These are phyloP conservation scores for Geotrichum phurueaensis DNA, from an alignment of 1,139 yeast genomes.

Conservation along the genomic window DNA sequence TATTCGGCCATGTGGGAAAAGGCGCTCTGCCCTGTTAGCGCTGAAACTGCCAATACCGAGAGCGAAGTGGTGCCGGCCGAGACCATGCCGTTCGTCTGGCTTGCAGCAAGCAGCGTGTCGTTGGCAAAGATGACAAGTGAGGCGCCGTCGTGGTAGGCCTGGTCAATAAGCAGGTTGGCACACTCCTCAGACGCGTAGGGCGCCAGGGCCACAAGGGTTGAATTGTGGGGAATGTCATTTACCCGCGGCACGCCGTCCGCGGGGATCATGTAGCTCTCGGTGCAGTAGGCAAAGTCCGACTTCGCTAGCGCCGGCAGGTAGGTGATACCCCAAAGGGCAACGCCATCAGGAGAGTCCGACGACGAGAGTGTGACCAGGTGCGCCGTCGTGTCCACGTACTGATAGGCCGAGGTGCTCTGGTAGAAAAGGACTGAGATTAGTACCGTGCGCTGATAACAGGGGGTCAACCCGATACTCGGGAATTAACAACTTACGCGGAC, in stretches of 20 bases:
- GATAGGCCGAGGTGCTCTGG: constrained; percentile 8
- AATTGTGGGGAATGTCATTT: constrained; percentile 12
- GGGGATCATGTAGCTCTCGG: constrained; percentile 8
- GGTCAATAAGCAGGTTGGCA: constrained; percentile 10
- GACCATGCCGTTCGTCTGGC: neutral
- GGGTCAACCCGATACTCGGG: neutral
- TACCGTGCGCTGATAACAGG: neutral
- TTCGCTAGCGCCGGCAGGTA: constrained; percentile 13
- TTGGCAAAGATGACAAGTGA: constrained; percentile 13
- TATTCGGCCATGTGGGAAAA: constrained; percentile 12
- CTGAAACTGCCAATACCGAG: constrained; percentile 6
- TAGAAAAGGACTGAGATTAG: neutral
- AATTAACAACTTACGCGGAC: constrained; percentile 11
- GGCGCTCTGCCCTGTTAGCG: constrained; percentile 8
- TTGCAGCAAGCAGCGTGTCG: constrained; percentile 1
- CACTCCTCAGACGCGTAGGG: constrained; percentile 14
- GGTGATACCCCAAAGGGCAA: constrained; percentile 17
- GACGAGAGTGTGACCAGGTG: constrained; percentile 8
- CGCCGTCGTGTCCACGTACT: constrained; percentile 5
- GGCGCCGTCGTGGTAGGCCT: constrained; percentile 14
- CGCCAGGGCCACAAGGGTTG: constrained; percentile 15
- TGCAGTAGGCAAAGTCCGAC: constrained; percentile 7
- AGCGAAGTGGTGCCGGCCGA: constrained; percentile 6
- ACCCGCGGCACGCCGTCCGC: constrained; percentile 1
- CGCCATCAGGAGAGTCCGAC: constrained; percentile 7